Evolutionary conservation across 176 grass and related monocot genomes (phyloP).

Genomic region (Luzula sylvatica): DNA sequence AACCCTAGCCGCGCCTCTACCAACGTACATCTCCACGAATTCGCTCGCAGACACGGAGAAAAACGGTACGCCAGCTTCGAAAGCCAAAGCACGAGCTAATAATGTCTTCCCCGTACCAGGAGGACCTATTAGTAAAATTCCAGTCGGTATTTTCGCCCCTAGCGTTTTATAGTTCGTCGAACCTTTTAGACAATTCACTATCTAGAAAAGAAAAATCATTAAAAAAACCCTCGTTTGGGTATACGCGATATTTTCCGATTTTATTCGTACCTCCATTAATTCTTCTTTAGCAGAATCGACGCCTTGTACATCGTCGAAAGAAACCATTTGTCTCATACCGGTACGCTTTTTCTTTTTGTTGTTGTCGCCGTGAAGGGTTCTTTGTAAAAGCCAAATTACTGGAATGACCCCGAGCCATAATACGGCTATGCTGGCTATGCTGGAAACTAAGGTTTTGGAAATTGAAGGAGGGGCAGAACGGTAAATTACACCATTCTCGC

Average conservation of each 20-base stretch:
- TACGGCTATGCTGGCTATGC: slow-evolving; percentile 57
- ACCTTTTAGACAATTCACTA: slow-evolving; percentile 84
- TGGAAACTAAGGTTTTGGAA: slow-evolving; percentile 41
- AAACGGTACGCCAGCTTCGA: slow-evolving; percentile 87
- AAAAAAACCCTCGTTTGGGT: too few relatives aligned
- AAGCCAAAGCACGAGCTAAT: slow-evolving; percentile 81
- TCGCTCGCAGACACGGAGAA: slow-evolving; percentile 95
- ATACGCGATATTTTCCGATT: too few relatives aligned
- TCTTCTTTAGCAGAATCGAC: slow-evolving; percentile 80
- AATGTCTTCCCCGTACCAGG: slow-evolving; percentile 92
- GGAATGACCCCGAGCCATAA: slow-evolving; percentile 78
- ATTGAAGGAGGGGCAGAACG: slow-evolving; percentile 52
- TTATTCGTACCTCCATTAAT: slow-evolving; percentile 78
- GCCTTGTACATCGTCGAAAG: slow-evolving; percentile 79
- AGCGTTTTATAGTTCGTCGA: slow-evolving; percentile 86
- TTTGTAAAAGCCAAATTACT: slow-evolving; percentile 87
- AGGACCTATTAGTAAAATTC: slow-evolving; percentile 86
- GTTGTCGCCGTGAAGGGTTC: slow-evolving; percentile 47
- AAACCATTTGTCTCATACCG: slow-evolving; percentile 38
- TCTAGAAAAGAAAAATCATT: slow-evolving; percentile 37
- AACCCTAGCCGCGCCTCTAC: slow-evolving; percentile 78
- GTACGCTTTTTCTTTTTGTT: slow-evolving; percentile 29
- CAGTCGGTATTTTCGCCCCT: slow-evolving; percentile 84
- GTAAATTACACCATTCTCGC: slow-evolving; percentile 54
- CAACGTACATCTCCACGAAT: slow-evolving; percentile 94